Base-by-base conservation (phyloP, 371 early-diverging fungal species). In the Rhizopus delemar region DNA sequence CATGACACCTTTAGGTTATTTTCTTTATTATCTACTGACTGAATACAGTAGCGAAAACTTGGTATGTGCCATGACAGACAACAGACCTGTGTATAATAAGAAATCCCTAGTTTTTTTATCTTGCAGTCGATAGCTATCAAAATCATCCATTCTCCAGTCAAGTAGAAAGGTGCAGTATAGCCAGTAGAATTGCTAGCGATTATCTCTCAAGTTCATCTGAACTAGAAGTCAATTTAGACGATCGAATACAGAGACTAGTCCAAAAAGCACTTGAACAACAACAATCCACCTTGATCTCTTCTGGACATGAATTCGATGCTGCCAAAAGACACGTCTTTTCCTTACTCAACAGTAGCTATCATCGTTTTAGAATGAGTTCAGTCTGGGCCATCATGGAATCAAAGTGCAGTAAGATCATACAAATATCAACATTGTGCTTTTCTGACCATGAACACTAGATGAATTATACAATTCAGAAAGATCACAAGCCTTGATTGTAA, bases 91-190 rank as follows among this genome's bases (percentile, higher is more conserved):
- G 0, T 22, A 22, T 22, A 22, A 22, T 22, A 22, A 22, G 22
- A 22, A 22, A 22, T 50, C 67, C 8, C 71, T 60, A 71, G 71
- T 80, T 80, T 49, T 80, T 80, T 51, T 77, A 66, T 50, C 55
- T 80, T 8, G 80, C 80, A 22, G 76, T 81, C 1, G 82, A 80
- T 22, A 80, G 71, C 38, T 80, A 78, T 55, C 65, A 81, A 46
- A 55, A 61, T 13, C 57, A 63, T 34, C 51, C 55, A 3, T 81
- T 73, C 48, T 32, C 50, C 11, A 69, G 49, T 33, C 49, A 61
- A 46, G 29, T 15, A 8, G 66, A 73, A 29, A 62, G 77, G 57
- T 53, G 58, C 13, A 53, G 52, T 15, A 67, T 66, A 6, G 78
- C 81, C 11, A 49, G 61, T 33, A 63, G 71, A 22, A 72, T 80